A percentile compares a stretch with the other conserved stretches of the same genome.
phyloP scores from a whole-genome alignment of 768 basidiomycete genomes.

The Mrakia blollopis region DNA sequence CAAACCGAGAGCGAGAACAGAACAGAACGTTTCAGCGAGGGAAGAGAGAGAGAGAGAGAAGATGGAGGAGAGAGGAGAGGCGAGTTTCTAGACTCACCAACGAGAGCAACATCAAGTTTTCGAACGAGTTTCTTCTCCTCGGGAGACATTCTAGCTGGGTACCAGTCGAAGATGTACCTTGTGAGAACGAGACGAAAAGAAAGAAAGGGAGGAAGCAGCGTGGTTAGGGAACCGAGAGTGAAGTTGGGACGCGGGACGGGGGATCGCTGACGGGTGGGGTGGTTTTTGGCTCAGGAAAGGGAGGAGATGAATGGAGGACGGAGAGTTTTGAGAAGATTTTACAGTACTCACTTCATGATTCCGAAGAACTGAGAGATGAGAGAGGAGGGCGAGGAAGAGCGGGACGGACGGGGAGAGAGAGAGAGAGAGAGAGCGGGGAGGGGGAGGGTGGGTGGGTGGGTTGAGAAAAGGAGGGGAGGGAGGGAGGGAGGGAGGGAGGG shows the following conservation, averaged over 20 bases:
- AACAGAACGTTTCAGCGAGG: background rate
- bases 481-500: background rate
- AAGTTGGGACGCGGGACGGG: no score
- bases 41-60: background rate
- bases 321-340: background rate
- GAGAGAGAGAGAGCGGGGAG: background rate
- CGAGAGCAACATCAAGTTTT: conserved; percentile 16
- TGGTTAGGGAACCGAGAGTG: background rate
- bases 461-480: background rate
- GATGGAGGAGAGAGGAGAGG: background rate
- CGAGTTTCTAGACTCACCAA: conserved; percentile 1
- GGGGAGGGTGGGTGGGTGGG: no score
- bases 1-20: no score
- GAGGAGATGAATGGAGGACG: no score
- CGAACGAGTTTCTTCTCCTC: conserved; percentile 10
- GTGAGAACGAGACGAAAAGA: no score
- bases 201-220: background rate
- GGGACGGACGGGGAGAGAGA: background rate
- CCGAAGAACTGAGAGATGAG: background rate
- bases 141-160: conserved; percentile 9
- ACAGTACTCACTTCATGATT: background rate
- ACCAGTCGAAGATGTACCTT: conserved; percentile 28
- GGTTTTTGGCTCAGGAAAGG: no score
- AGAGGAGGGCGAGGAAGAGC: background rate
- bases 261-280: no score